Base-by-base conservation (phyloP, 225 moss, liverwort and hornwort species). In the Sphagnum contortum region DNA sequence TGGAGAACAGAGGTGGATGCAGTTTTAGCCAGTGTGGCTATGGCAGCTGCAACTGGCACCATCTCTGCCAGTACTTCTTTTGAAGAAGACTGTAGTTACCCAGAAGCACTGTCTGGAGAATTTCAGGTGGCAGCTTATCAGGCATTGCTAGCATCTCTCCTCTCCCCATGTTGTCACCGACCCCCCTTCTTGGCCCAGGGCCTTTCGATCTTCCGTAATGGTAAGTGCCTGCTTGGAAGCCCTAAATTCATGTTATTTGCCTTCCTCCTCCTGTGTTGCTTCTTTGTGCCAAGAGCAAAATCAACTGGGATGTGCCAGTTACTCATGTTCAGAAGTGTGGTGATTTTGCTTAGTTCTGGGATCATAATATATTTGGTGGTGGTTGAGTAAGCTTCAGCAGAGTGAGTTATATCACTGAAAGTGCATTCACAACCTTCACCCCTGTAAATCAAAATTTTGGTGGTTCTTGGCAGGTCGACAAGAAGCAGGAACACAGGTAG, bases 1-100 rank as follows among this genome's bases (percentile, higher is more conserved):
- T 87, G 93, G 90, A 87, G 98, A 86, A 82, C 87, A 62, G 98
- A 98, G 76, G 98, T 98, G 50, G 98, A 98, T 72, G 80, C 79
- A 68, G 91, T 91, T 12, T 73, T 93, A 64, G 93, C 93, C 2
- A 93, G 76, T 67, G 91, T 93, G 67, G 98, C 98, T 11, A 89
- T 93, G 89, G 87, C 87, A 48, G 98, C 91, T 60, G 87, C 91
- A 57, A 75, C 80, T 48, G 90, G 98, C 60, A 79, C 82, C 52
- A 75, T 78, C 50, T 86, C 80, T 66, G 74, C 79, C 48, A 84
- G 79, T 71, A 78, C 89, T 56, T 59, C 77, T 14, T 77, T 81
- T 75, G 83, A 98, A 57, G 92, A 92, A 61, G 98, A 98, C 57
- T 80, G 71, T 64, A 79, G 72, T 64, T 89, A 73, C 72, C 74